phyloP scores from a whole-genome alignment of 495 filamentous ascomycete species.

The Podospora didyma region DNA sequence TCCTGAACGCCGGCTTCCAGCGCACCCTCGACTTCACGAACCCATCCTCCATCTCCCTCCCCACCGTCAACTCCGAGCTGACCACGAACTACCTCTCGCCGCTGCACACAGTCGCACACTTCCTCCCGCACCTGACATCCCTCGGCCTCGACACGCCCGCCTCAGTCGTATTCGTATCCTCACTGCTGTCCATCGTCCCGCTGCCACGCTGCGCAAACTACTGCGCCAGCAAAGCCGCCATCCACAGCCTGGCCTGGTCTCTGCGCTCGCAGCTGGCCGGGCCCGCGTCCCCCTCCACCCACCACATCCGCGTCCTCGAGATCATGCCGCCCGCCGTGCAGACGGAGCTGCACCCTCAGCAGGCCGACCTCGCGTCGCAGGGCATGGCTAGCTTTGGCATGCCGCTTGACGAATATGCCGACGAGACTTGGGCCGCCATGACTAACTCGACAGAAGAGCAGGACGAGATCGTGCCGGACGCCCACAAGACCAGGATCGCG shows the following conservation, averaged over 20 bases:
- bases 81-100: conserved; percentile 65
- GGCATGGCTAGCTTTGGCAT: conserved; percentile 48
- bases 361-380: conserved; percentile 40
- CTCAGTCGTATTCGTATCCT: conserved; percentile 47
- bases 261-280: conserved; percentile 55
- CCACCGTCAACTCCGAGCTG: conserved; percentile 50
- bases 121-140: conserved; percentile 59
- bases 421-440: conserved; percentile 53
- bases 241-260: conserved; percentile 52
- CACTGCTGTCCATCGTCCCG: conserved; percentile 53
- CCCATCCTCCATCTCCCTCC: conserved; percentile 54
- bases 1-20: conserved; percentile 59
- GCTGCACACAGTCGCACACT: conserved; percentile 56
- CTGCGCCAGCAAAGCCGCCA: conserved; percentile 56
- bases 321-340: conserved; percentile 64
- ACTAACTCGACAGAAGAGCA: conserved; percentile 52
- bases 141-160: conserved; percentile 23
- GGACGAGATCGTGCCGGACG: conserved; percentile 33
- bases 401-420: conserved; percentile 54
- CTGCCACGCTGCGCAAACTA: conserved; percentile 49
- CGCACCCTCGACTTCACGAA: conserved; percentile 57
- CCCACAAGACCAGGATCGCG: conserved; percentile 1
- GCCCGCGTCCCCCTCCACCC: conserved; percentile 3
- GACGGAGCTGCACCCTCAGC: conserved; percentile 56
- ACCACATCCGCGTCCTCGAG: conserved; percentile 55